Conservation (phyloP, 192 early-diverging fungal species). For the Rhizophagus sp. region DNA sequence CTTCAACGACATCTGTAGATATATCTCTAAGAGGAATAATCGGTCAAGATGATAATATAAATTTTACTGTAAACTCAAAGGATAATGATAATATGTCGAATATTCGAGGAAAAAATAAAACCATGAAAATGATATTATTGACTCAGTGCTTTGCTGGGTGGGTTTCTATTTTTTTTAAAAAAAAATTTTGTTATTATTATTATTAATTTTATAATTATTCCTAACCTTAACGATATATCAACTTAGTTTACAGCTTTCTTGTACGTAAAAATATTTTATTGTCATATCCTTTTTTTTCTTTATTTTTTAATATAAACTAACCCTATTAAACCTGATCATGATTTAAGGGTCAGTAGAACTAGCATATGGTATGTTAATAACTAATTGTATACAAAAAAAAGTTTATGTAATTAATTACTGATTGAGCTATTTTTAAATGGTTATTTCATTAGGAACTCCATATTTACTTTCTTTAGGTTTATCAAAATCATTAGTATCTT, state of each 20-base stretch:
- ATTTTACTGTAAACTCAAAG: neutral
- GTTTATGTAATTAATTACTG: too few species aligned
- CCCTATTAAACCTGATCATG: neutral
- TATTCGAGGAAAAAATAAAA: slow-evolving; percentile 44
- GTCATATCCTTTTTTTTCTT: slow-evolving; percentile 21
- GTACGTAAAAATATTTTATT: slow-evolving; percentile 42
- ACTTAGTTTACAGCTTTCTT: slow-evolving; percentile 62
- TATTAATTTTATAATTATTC: neutral
- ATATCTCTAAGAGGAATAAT: neutral
- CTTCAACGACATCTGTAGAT: neutral
- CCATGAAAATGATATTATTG: slow-evolving; percentile 51
- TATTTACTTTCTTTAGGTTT: slow-evolving; percentile 84
- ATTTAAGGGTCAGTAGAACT: slow-evolving; percentile 72
- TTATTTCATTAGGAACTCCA: slow-evolving; percentile 64
- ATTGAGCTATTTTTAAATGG: neutral
- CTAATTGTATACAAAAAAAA: too few species aligned
- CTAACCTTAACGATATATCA: neutral
- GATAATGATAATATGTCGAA: neutral
- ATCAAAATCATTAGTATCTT: slow-evolving; percentile 78
- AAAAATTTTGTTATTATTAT: too few species aligned
- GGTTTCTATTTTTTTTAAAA: neutral
- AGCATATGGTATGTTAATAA: slow-evolving; percentile 52
- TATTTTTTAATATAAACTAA: neutral
- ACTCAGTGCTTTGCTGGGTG: slow-evolving; percentile 35
- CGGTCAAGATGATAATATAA: neutral